Percentiles rank a stretch among this genome's conserved stretches.
Conservation (phyloP, 1,284 basidiomycete genomes). For the Rhodotorula glutinis region DNA sequence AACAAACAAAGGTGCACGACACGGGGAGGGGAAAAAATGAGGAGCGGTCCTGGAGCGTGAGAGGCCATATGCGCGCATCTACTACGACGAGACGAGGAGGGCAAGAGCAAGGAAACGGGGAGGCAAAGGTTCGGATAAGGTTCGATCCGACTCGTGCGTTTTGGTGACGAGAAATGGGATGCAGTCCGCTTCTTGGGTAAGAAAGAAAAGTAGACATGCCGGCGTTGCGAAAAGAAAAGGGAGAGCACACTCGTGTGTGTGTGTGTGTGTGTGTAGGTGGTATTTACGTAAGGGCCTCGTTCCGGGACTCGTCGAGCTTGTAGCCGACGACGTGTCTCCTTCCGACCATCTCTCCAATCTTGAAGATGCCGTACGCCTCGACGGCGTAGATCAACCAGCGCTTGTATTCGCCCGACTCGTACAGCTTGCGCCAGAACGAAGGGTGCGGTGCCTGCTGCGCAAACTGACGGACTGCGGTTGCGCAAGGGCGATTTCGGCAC, state of each 20-base stretch:
- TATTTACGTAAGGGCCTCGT: constrained; percentile 1
- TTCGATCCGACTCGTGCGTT: too few relatives aligned
- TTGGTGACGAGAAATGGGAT: too few relatives aligned
- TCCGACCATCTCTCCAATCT: constrained; percentile 88
- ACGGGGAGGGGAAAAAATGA: too few relatives aligned
- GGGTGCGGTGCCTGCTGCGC: constrained; percentile 65
- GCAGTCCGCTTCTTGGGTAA: too few relatives aligned
- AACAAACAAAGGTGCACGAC: too few relatives aligned
- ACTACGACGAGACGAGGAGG: too few relatives aligned
- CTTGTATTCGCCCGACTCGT: constrained; percentile 72
- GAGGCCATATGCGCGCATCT: too few relatives aligned
- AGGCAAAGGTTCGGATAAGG: too few relatives aligned
- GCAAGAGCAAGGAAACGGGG: too few relatives aligned
- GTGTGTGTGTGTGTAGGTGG: not conserved
- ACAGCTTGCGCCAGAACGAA: constrained; percentile 66
- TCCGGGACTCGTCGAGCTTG: constrained; percentile 49
- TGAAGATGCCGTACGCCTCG: constrained; percentile 85
- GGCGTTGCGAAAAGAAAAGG: too few relatives aligned
- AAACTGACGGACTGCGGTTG: constrained; percentile 61
- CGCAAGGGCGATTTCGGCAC: not conserved
- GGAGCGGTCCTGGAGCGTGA: too few relatives aligned
- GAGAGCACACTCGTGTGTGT: not conserved
- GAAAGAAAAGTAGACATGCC: too few relatives aligned
- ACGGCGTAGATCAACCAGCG: constrained; percentile 74
- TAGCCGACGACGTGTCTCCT: constrained; percentile 67